phyloP scores from a whole-genome alignment of 164 flowering plant species.

The Piper betle region DNA sequence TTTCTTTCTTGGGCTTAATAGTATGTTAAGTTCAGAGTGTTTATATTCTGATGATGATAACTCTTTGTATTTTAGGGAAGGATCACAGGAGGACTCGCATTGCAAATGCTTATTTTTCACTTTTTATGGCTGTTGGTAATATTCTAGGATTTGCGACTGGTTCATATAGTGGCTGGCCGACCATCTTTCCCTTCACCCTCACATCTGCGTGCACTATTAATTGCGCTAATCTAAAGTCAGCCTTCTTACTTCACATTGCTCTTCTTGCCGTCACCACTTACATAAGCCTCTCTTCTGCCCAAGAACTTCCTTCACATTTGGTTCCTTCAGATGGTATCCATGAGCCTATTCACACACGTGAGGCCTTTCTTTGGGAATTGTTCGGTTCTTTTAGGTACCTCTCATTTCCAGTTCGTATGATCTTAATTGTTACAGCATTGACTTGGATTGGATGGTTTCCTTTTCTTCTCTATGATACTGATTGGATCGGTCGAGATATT shows the following conservation, averaged over 20 bases:
- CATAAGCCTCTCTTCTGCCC: slow-evolving; percentile 53
- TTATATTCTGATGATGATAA: background rate
- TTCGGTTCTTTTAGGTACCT: slow-evolving; percentile 66
- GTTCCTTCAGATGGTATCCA: slow-evolving; percentile 21
- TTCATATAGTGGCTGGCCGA: slow-evolving; percentile 73
- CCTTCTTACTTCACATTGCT: slow-evolving; percentile 55
- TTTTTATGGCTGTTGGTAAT: slow-evolving; percentile 93
- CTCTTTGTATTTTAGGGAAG: slow-evolving; percentile 32
- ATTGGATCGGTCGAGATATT: slow-evolving; percentile 98
- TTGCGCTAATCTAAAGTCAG: slow-evolving; percentile 93
- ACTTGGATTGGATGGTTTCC: slow-evolving; percentile 99
- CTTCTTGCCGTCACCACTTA: slow-evolving; percentile 57
- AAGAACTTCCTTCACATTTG: slow-evolving; percentile 41
- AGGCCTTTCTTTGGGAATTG: slow-evolving; percentile 85
- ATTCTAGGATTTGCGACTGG: slow-evolving; percentile 91
- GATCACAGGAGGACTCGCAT: slow-evolving; percentile 80
- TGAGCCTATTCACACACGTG: slow-evolving; percentile 30
- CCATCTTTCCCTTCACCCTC: slow-evolving; percentile 57
- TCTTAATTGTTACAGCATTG: slow-evolving; percentile 58
- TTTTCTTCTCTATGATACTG: slow-evolving; percentile 89
- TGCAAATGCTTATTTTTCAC: slow-evolving; percentile 91
- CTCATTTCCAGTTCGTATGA: slow-evolving; percentile 53
- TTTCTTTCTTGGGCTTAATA: background rate
- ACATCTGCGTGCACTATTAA: slow-evolving; percentile 49
- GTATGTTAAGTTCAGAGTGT: background rate